Conservation (phyloP, 2,329 filamentous ascomycete genomes). For the Microdochium trichocladiopsis region DNA sequence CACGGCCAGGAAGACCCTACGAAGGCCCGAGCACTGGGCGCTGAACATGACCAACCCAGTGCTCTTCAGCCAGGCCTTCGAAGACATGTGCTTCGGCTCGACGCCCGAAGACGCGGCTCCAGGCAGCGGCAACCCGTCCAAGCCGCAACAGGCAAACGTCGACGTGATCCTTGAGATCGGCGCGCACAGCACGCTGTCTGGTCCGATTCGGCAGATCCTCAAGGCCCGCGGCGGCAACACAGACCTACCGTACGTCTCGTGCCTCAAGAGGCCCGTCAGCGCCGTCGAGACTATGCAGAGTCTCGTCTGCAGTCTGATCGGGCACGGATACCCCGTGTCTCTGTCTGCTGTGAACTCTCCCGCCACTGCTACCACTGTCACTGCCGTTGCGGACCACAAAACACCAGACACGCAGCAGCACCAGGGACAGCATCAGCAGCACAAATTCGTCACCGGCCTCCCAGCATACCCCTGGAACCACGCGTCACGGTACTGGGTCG, state of each 20-base stretch:
- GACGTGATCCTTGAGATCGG: constrained; percentile 14
- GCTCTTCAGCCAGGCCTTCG: constrained; percentile 9
- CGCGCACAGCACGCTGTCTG: constrained; percentile 12
- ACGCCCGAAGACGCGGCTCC: too few species aligned
- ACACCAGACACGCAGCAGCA: too few species aligned
- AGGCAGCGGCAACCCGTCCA: too few species aligned
- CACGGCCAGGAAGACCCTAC: too few species aligned
- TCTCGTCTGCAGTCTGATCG: neutral
- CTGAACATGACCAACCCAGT: constrained; percentile 12
- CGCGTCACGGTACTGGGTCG: constrained; percentile 10
- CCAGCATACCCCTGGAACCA: constrained; percentile 15
- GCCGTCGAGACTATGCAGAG: neutral
- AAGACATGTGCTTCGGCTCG: too few species aligned
- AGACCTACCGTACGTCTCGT: neutral
- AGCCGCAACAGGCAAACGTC: constrained; percentile 4
- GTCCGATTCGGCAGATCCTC: constrained; percentile 11
- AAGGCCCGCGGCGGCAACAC: neutral
- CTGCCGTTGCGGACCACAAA: constrained; percentile 6
- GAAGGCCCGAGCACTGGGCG: too few species aligned
- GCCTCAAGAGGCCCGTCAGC: neutral
- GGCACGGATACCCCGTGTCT: neutral
- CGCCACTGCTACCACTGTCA: neutral
- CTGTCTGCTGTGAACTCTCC: neutral
- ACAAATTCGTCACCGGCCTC: constrained; percentile 10
- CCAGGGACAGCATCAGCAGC: too few species aligned